Evolutionary conservation across 1,139 yeast species (phyloP), one percentile per base, ranked within the genome.

Genomic region (Kodamaea ohmeri): DNA sequence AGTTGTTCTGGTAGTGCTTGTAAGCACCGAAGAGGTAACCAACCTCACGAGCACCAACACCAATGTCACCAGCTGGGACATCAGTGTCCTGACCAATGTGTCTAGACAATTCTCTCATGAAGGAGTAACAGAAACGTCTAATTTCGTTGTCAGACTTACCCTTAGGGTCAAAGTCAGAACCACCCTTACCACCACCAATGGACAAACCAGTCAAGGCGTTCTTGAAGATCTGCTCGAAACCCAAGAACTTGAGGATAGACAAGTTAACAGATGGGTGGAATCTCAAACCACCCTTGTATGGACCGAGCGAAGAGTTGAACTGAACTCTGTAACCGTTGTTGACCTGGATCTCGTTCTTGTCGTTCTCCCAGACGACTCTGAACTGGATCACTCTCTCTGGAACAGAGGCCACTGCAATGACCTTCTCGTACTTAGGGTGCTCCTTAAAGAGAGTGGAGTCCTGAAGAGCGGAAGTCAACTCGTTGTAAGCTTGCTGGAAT

Each of bases 181-280:
- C 98, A 80, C 98, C 98, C 70, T 92, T 92, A 73, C 96, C 98
- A 76, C 98, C 98, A 65, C 98, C 98, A 86, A 92, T 89, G 78
- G 83, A 80, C 58, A 90, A 78, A 57, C 97, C 97, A 55, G 98
- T 92, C 60, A 92, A 77, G 40, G 98, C 97, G 63, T 92, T 92
- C 79, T 92, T 92, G 80, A 92, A 92, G 67, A 89, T 89, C 73
- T 92, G 98, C 76, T 92, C 98, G 65, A 87, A 92, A 60, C 97
- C 98, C 60, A 92, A 78, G 70, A 92, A 92, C 73, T 92, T 92
- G 63, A 92, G 78, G 63, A 92, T 86, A 41, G 97, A 88, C 59
- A 92, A 78, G 71, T 89, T 92, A 55, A 92, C 98, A 42, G 95
- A 76, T 56, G 97, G 97, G 75, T 92, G 97, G 81, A 92, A 85